These are phyloP conservation scores for Acanthochlamys bracteata DNA, from an alignment of 106 monocot species.

Conservation along the genomic window DNA sequence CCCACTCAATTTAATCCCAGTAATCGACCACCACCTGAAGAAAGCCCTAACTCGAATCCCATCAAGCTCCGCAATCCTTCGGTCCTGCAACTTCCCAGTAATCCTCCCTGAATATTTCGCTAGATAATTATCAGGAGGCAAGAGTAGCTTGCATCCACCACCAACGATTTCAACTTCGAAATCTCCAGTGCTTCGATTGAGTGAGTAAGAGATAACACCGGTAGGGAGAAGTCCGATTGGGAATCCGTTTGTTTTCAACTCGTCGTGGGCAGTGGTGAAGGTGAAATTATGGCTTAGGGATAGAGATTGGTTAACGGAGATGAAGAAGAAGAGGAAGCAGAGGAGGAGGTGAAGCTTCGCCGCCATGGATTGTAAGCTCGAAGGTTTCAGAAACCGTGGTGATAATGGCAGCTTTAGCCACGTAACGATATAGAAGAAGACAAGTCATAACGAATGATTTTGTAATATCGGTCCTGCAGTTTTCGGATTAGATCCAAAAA, in stretches of 20 bases:
- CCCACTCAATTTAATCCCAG: background rate
- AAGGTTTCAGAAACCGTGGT: no score
- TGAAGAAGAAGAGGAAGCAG: background rate
- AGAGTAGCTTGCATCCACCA: background rate
- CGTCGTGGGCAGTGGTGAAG: constrained; percentile 37
- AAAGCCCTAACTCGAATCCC: background rate
- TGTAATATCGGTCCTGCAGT: no score
- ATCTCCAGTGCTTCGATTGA: constrained; percentile 35
- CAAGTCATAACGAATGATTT: no score
- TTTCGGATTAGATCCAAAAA: no score
- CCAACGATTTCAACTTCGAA: constrained; percentile 48
- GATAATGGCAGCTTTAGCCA: no score
- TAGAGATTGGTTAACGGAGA: background rate
- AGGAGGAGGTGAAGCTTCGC: constrained; percentile 1
- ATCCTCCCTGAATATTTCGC: background rate
- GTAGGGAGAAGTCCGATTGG: constrained; percentile 60
- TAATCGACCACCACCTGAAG: constrained; percentile 7
- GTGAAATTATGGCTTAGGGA: background rate
- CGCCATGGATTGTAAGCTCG: no score
- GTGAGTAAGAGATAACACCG: constrained; percentile 40
- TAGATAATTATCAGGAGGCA: background rate
- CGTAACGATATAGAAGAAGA: no score
- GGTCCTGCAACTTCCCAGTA: background rate
- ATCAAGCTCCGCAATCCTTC: background rate
- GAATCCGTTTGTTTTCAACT: constrained; percentile 46